Conservation (phyloP, 345 rosid species). For the Microthlaspi erraticum region DNA sequence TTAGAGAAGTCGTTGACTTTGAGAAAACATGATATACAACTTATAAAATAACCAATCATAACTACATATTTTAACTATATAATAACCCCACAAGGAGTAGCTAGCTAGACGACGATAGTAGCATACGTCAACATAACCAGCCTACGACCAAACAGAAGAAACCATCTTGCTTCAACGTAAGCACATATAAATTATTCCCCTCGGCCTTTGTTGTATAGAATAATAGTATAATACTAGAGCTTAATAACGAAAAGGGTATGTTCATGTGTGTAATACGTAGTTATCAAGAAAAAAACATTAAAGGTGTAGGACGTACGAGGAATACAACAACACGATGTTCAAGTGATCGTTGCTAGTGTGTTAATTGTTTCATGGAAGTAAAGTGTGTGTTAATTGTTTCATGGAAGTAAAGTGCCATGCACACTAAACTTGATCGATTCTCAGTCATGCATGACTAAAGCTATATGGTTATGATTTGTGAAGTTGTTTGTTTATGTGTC, state of each 20-base stretch:
- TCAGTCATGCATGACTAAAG: background rate
- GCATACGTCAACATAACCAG: conserved; percentile 35
- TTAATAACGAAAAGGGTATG: background rate
- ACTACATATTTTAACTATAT: background rate
- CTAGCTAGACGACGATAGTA: conserved; percentile 26
- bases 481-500: background rate
- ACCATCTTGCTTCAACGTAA: conserved; percentile 30
- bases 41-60: background rate
- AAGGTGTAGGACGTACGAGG: conserved; percentile 3
- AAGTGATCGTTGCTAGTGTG: background rate
- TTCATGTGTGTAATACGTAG: conserved; percentile 4
- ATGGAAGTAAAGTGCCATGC: background rate
- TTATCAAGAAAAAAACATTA: conserved; percentile 4
- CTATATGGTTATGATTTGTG: background rate
- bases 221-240: background rate
- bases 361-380: background rate
- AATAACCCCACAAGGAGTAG: conserved; percentile 33
- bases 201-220: conserved; percentile 12
- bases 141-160: conserved; percentile 34
- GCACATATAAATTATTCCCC: conserved; percentile 23
- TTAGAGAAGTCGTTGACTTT: conserved; percentile 46
- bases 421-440: background rate
- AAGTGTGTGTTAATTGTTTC: background rate
- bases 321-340: conserved; percentile 14
- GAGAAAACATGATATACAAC: conserved; percentile 7